These are phyloP conservation scores for Blastobotrys indianensis DNA, from an alignment of 1,139 yeast genomes.

Conservation along the genomic window DNA sequence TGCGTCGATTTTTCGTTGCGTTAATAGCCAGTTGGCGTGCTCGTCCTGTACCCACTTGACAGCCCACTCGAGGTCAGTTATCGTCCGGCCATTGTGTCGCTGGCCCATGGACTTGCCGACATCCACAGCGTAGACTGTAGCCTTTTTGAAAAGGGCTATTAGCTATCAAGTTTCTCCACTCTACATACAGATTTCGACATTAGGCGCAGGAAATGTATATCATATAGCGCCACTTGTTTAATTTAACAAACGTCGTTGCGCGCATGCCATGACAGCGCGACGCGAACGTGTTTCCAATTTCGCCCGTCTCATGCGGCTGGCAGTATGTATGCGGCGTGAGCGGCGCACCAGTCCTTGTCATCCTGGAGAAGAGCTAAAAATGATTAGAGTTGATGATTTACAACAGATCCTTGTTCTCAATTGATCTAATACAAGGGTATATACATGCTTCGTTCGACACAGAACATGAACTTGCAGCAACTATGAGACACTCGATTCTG, in stretches of 20 bases:
- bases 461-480: no score
- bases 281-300: no score
- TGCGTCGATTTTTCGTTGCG: constrained; percentile 53
- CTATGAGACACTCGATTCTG: no score
- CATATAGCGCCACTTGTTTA: background rate
- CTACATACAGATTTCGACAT: background rate
- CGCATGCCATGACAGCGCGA: no score
- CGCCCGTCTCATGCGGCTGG: no score
- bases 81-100: constrained; percentile 22
- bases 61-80: constrained; percentile 37
- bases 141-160: constrained; percentile 14
- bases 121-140: constrained; percentile 52
- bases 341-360: no score
- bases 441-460: no score
- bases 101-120: constrained; percentile 42
- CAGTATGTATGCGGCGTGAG: no score
- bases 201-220: background rate
- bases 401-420: no score
- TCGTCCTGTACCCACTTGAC: constrained; percentile 41
- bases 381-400: no score
- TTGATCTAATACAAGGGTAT: no score
- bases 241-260: background rate
- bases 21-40: constrained; percentile 37
- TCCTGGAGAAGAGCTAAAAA: no score
- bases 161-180: background rate